These are phyloP conservation scores for Gossypium longicalyx DNA, from an alignment of 345 rosid species.

Conservation along the genomic window DNA sequence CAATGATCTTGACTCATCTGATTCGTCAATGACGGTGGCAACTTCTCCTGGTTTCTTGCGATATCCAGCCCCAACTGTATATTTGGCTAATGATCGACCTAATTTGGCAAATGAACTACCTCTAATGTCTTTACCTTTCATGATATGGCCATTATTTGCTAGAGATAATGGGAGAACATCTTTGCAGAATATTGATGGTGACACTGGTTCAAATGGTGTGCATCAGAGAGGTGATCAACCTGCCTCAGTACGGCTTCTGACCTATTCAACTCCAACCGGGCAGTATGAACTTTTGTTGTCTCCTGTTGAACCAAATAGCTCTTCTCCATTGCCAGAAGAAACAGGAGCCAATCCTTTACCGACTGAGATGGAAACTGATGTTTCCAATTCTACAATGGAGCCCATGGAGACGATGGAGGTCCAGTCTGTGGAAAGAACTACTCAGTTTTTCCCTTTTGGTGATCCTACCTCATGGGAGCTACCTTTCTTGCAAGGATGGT, in stretches of 20 bases:
- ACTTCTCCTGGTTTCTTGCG: constrained; percentile 59
- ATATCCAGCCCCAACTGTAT: constrained; percentile 63
- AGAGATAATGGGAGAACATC: constrained; percentile 41
- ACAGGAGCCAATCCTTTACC: constrained; percentile 24
- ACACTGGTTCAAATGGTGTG: constrained; percentile 33
- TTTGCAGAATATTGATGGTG: constrained; percentile 36
- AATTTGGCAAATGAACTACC: constrained; percentile 53
- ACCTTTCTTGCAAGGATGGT: constrained; percentile 69
- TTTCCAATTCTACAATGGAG: constrained; percentile 31
- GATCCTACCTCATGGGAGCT: constrained; percentile 61
- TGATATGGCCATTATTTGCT: constrained; percentile 47
- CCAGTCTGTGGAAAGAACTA: constrained; percentile 38
- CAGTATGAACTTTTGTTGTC: constrained; percentile 51
- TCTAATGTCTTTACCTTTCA: constrained; percentile 42
- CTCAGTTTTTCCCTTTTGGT: constrained; percentile 39
- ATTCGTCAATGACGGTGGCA: constrained; percentile 58
- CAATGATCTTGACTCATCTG: constrained; percentile 75
- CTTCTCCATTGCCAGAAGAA: constrained; percentile 37
- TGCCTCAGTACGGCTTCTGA: constrained; percentile 41
- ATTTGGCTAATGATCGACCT: constrained; percentile 41
- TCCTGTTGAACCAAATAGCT: constrained; percentile 45
- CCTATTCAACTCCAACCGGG: constrained; percentile 43
- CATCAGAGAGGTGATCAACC: constrained; percentile 46
- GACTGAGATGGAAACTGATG: constrained; percentile 32
- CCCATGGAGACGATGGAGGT: constrained; percentile 41